Percentiles rank a stretch among this genome's conserved stretches.
Conservation (phyloP, 805 yeast species). For the Hermanozyma aechmeae region DNA sequence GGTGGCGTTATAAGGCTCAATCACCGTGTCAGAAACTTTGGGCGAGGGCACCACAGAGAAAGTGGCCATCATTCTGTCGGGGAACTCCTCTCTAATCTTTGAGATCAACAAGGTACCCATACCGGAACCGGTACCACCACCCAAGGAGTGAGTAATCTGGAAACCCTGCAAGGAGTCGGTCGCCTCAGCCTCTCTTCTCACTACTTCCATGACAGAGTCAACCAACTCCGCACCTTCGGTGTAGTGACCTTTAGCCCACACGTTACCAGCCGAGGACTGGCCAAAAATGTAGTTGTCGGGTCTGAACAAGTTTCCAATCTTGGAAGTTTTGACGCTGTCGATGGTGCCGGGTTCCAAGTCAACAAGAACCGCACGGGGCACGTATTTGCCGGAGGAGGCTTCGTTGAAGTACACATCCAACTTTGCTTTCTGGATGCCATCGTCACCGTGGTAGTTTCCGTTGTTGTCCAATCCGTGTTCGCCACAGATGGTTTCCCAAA, state of each 20-base stretch:
- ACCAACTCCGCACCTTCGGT: conserved; percentile 95
- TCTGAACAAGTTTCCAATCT: conserved; percentile 80
- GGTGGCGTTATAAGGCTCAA: conserved; percentile 92
- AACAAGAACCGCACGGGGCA: conserved; percentile 86
- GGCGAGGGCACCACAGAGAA: conserved; percentile 91
- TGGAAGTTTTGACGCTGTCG: conserved; percentile 71
- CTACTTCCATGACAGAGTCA: conserved; percentile 80
- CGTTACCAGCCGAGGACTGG: conserved; percentile 89
- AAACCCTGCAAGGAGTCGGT: conserved; percentile 92
- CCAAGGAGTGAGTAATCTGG: conserved; percentile 58
- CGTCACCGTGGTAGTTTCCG: conserved; percentile 53
- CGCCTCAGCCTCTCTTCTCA: conserved; percentile 89
- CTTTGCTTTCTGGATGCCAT: conserved; percentile 39
- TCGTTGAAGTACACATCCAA: conserved; percentile 83
- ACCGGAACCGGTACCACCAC: conserved; percentile 94
- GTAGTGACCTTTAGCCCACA: conserved; percentile 96
- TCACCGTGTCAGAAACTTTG: conserved; percentile 85
- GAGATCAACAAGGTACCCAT: conserved; percentile 86
- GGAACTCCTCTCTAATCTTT: conserved; percentile 83
- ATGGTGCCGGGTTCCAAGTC: conserved; percentile 94
- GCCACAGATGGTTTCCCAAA: conserved; percentile 87
- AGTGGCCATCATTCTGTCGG: conserved; percentile 94
- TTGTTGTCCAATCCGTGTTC: conserved; percentile 75
- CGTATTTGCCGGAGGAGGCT: conserved; percentile 81
- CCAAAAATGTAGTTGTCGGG: conserved; percentile 89